These are phyloP conservation scores for Aspergillus sparsus DNA, from an alignment of 495 filamentous ascomycete genomes.

Conservation along the genomic window DNA sequence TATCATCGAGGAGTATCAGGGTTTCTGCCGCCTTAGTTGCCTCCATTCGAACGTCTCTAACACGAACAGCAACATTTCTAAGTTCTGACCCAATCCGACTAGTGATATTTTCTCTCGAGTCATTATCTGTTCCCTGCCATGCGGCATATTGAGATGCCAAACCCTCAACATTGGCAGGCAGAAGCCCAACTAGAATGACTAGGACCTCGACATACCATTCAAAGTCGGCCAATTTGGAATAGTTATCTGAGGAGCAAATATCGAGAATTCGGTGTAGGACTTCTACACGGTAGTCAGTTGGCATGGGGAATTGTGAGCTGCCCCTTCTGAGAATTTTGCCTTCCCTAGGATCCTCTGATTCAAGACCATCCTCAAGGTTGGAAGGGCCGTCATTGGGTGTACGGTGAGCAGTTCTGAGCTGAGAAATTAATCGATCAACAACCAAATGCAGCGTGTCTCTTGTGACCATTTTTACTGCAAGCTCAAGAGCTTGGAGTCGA, in stretches of 20 bases:
- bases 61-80: conserved; percentile 87
- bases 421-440: conserved; percentile 80
- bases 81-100: conserved; percentile 80
- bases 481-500: conserved; percentile 84
- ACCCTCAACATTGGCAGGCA: conserved; percentile 43
- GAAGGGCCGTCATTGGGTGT: neutral
- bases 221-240: conserved; percentile 81
- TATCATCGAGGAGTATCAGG: conserved; percentile 57
- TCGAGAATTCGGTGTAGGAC: conserved; percentile 79
- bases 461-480: conserved; percentile 88
- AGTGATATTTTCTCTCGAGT: conserved; percentile 46
- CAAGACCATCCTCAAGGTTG: conserved; percentile 11
- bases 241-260: conserved; percentile 91
- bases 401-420: conserved; percentile 62
- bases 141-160: conserved; percentile 25
- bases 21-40: conserved; percentile 81
- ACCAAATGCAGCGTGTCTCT: conserved; percentile 78
- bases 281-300: conserved; percentile 77
- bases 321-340: conserved; percentile 17
- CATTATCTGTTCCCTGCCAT: conserved; percentile 22
- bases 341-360: conserved; percentile 2
- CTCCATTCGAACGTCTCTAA: conserved; percentile 73
- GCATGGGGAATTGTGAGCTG: conserved; percentile 49
- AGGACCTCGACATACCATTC: conserved; percentile 94
- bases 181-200: conserved; percentile 73